These are phyloP conservation scores for Podospora appendiculata DNA, from an alignment of 495 filamentous ascomycete genomes.

Conservation along the genomic window DNA sequence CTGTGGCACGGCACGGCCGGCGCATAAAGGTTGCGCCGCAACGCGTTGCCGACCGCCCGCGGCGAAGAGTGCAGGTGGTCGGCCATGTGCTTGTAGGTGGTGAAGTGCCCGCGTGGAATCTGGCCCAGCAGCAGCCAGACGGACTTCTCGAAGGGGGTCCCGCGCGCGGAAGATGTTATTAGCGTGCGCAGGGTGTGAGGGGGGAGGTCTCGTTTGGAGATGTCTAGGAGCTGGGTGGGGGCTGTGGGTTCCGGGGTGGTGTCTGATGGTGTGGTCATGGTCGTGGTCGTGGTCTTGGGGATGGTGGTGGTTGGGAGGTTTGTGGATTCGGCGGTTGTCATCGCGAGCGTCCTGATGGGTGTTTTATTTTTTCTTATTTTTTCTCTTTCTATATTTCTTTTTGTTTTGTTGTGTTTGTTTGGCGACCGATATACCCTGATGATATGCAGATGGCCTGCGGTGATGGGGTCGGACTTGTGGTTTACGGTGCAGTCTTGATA, in stretches of 20 bases:
- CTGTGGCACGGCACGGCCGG: slow-evolving; percentile 53
- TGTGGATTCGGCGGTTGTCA: not conserved
- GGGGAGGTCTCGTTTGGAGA: slow-evolving; percentile 20
- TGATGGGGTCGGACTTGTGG: too few species aligned
- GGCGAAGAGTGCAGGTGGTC: slow-evolving; percentile 60
- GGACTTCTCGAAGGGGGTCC: slow-evolving; percentile 49
- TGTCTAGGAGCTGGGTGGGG: slow-evolving; percentile 11
- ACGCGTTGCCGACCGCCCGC: slow-evolving; percentile 71
- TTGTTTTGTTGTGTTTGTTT: not conserved
- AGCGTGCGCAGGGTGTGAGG: slow-evolving; percentile 1
- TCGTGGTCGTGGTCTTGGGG: not conserved
- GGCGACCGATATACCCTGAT: not conserved
- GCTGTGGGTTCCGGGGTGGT: slow-evolving; percentile 4
- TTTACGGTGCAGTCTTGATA: too few species aligned
- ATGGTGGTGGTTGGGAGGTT: not conserved
- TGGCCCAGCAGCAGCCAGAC: slow-evolving; percentile 60
- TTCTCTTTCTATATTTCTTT: not conserved
- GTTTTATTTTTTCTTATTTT: not conserved
- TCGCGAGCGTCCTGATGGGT: not conserved
- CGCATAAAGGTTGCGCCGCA: slow-evolving; percentile 63
- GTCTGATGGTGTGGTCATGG: slow-evolving; percentile 2
- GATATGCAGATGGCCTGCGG: too few species aligned
- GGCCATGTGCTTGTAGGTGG: slow-evolving; percentile 66
- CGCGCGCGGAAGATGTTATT: slow-evolving; percentile 20
- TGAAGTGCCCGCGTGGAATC: slow-evolving; percentile 62